These are phyloP conservation scores for Amanita jacksonii DNA, from an alignment of 768 basidiomycete species.

Conservation along the genomic window DNA sequence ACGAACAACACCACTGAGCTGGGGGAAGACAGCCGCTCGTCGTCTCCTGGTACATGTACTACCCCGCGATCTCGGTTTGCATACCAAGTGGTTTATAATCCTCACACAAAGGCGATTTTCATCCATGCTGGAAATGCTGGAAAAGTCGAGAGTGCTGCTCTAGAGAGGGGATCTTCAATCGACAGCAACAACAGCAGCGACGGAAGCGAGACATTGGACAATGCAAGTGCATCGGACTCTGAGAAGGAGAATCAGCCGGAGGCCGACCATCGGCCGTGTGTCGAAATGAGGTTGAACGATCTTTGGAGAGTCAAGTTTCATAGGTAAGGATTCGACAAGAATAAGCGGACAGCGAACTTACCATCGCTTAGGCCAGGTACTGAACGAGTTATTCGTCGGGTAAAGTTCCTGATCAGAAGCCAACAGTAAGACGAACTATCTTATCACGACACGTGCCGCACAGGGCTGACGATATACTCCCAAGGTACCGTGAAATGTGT, in stretches of 20 bases:
- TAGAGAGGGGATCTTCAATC: constrained; percentile 1
- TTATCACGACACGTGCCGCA: neutral
- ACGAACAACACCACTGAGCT: neutral
- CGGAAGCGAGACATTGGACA: constrained; percentile 5
- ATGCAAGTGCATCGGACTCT: constrained; percentile 11
- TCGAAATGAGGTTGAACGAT: constrained; percentile 55
- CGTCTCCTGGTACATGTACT: constrained; percentile 14
- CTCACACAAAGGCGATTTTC: constrained; percentile 42
- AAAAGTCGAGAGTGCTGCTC: constrained; percentile 10
- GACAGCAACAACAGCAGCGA: constrained; percentile 8
- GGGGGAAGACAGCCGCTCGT: neutral
- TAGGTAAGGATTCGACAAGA: constrained; percentile 34
- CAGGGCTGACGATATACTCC: neutral
- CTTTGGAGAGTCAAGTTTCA: constrained; percentile 68
- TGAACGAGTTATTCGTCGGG: constrained; percentile 55
- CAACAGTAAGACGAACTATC: constrained; percentile 48
- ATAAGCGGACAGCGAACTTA: neutral
- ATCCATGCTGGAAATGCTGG: constrained; percentile 77
- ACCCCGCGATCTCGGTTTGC: constrained; percentile 62
- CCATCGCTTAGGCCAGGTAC: constrained; percentile 40
- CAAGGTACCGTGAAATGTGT: constrained; percentile 82
- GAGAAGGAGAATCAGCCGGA: constrained; percentile 5
- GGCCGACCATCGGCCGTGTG: constrained; percentile 14
- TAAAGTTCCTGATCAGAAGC: constrained; percentile 53
- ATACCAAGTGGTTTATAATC: constrained; percentile 71